These are phyloP conservation scores for Neurospora sp. DNA, from an alignment of 495 filamentous ascomycete species.

Conservation along the genomic window DNA sequence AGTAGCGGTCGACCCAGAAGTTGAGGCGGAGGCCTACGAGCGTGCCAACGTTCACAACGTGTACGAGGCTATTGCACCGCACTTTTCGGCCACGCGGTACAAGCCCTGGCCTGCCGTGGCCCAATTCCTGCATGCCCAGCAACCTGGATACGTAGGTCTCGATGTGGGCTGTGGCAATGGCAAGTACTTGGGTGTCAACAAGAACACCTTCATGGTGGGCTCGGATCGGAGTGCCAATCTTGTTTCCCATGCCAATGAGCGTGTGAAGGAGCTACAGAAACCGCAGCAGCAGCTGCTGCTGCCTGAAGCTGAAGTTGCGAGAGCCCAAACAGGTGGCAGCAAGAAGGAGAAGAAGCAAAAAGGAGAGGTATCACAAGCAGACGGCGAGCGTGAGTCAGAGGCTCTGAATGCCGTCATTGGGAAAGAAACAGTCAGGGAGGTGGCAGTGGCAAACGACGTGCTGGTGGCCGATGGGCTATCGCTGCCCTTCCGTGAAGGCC, in stretches of 20 bases:
- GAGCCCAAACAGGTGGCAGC: neutral
- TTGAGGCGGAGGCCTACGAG: constrained; percentile 54
- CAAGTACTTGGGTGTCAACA: constrained; percentile 81
- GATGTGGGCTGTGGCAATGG: constrained; percentile 96
- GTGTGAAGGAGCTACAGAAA: constrained; percentile 41
- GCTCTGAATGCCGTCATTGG: neutral
- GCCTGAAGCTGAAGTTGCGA: neutral
- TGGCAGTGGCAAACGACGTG: constrained; percentile 28
- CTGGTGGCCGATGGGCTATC: constrained; percentile 62
- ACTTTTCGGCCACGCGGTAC: constrained; percentile 92
- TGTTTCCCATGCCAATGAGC: constrained; percentile 57
- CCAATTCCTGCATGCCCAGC: constrained; percentile 57
- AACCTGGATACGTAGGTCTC: constrained; percentile 68
- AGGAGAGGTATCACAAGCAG: neutral
- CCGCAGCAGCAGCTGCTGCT: constrained; percentile 1
- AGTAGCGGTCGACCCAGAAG: constrained; percentile 7
- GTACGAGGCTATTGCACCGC: constrained; percentile 87
- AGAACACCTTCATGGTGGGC: constrained; percentile 68
- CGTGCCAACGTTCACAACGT: constrained; percentile 79
- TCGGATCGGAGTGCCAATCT: constrained; percentile 81
- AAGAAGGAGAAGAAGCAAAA: constrained; percentile 2
- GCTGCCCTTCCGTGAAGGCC: constrained; percentile 55
- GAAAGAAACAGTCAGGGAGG: constrained; percentile 1
- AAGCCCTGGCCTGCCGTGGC: constrained; percentile 97
- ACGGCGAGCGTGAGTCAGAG: neutral